Conservation (phyloP, 2,329 filamentous ascomycete species). For the Diplodia scrobiculata region DNA sequence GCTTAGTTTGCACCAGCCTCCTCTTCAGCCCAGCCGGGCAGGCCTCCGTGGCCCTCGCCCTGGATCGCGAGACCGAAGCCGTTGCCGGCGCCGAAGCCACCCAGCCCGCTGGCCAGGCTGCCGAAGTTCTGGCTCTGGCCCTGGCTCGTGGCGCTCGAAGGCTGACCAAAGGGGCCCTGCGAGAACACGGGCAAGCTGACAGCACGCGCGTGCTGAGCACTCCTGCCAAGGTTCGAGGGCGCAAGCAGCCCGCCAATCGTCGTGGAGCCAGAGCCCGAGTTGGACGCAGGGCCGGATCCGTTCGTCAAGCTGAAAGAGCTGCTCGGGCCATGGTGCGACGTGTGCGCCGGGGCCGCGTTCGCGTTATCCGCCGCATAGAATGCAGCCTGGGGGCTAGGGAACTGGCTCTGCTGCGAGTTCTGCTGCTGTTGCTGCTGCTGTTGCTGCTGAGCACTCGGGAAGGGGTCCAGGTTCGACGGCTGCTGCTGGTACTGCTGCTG, state of each 20-base stretch:
- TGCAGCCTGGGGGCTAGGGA: constrained; percentile 75
- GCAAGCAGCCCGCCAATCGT: constrained; percentile 77
- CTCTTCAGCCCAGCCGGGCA: constrained; percentile 66
- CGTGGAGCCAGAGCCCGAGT: constrained; percentile 57
- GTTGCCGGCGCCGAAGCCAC: constrained; percentile 58
- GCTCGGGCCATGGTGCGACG: constrained; percentile 55
- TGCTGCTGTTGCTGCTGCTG: constrained; percentile 37
- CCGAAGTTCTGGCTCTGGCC: constrained; percentile 55
- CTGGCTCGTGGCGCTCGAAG: constrained; percentile 41
- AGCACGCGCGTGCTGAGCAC: constrained; percentile 71
- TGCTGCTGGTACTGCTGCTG: constrained; percentile 50
- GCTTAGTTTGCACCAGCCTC: constrained; percentile 59
- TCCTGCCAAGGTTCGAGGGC: constrained; percentile 63
- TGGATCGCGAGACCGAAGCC: constrained; percentile 63
- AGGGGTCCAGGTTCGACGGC: constrained; percentile 46
- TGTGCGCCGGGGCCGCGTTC: constrained; percentile 54
- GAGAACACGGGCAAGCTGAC: constrained; percentile 81
- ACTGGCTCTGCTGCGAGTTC: constrained; percentile 63
- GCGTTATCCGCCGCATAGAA: constrained; percentile 68
- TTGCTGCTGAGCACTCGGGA: constrained; percentile 34
- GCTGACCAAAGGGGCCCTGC: constrained; percentile 58
- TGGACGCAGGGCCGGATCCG: constrained; percentile 34
- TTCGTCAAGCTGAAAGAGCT: constrained; percentile 53
- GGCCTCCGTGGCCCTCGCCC: constrained; percentile 53
- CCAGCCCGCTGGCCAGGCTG: constrained; percentile 61